Base-by-base conservation (phyloP, 2,329 filamentous ascomycete species). In the Cladophialophora immunda region DNA sequence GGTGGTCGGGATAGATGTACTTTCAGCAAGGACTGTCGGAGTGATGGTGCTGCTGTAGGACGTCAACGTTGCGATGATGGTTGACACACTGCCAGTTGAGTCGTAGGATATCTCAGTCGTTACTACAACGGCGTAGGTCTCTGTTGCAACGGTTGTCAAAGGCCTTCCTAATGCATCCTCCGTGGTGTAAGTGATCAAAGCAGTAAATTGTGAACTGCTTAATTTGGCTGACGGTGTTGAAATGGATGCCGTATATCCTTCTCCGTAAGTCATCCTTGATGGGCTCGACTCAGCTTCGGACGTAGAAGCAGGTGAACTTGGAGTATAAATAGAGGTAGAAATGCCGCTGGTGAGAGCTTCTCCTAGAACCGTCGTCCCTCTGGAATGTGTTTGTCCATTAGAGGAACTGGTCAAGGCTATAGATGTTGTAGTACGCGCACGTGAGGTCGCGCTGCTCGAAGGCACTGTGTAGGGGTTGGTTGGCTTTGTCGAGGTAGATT, bases 61-160 rank as follows among this genome's bases (percentile, higher is more conserved):
- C 9, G 36, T 59, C 11, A 59, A 41, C 34, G 57, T 59, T 32
- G 27, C 29, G n/a, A 32, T 19, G 7, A 55, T 13, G 13, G 53
- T 55, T 34, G 53, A 55, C 1, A 34, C 27, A 32, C 27, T 17
- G 17, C 53, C 53, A 17, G 9, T 32, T 13, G 53, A 25, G 22
- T 50, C 45, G 45, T 25, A 13, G 45, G 27, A 19, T 25, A 9
- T 50, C 22, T 50, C 45, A 1, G 45, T 50, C 22, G 27, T 50
- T 50, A 50, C 45, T 25, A 22, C 45, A 13, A 50, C 45, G 19
- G 9, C 45, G 45, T 50, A 50, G 4, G 45, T 50, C 11, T 25
- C 45, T 11, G 45, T 25, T 25, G 45, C 45, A 4, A 50, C 45
- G 22, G 45, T 25, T 25, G 45, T 50, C 5, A 27, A 25, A 15